Base-by-base conservation (phyloP, 164 flowering plant species). In the Liquidambar formosana region DNA sequence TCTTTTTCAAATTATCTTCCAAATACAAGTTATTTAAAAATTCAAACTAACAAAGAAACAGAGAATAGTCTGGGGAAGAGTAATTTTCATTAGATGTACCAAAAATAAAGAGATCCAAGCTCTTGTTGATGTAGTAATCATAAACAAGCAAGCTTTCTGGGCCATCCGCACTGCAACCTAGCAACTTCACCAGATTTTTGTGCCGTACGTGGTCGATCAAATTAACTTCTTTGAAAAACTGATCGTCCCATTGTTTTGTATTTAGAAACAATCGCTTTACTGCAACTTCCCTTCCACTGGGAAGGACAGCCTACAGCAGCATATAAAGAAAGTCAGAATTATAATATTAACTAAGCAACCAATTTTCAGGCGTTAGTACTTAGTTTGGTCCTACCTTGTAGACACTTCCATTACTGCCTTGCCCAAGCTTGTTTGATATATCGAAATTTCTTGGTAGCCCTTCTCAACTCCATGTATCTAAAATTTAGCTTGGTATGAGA, bases 121-220 rank as follows among this genome's bases (percentile, higher is more conserved):
- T 68, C 27, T 41, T 68, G 25, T 68, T 68, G 28, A 18, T 25
- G 64, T 68, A 45, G 44, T 68, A 68, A 8, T 68, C 71, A 44
- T 58, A 68, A 45, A 68, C 71, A 59, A 68, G 71, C 71, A 68
- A 27, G 64, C 71, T 68, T 59, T 68, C 71, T 10, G 63, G 71
- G 54, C 64, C 63, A 57, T 68, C 71, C 19, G 48, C 25, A 25
- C 71, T 68, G 64, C 63, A 57, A 48, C 64, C 71, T 10, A 68
- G 45, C 57, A 68, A 59, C 62, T 68, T 68, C 22, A 68, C 71
- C 44, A 57, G 64, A 59, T 68, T 68, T 68, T 67, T 67, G 62
- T 67, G 70, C 52, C 43, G 63, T 10, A 64, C 25, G 21, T 64
- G 67, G 57, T 28, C 25, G 54, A 64, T n/a, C n/a, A 64, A 44